A percentile compares a stretch with the other conserved stretches of the same genome.
These are phyloP conservation scores for Epichloe gansuensis DNA, from an alignment of 2,329 filamentous ascomycete genomes.

Conservation along the genomic window DNA sequence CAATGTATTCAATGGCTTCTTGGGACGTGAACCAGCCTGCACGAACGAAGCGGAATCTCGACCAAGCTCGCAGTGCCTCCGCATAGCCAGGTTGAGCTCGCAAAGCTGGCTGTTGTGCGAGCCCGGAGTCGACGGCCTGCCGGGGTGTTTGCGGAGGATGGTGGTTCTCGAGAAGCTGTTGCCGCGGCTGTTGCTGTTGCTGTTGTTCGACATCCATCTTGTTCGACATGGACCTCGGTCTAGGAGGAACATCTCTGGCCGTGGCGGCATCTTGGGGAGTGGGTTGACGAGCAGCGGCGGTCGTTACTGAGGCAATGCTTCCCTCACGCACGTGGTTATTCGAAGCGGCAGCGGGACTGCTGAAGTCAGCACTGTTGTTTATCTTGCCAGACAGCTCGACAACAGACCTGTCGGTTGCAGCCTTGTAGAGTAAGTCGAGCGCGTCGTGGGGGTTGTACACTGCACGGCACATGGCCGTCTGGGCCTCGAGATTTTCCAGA, in stretches of 20 bases:
- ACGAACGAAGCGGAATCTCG: constrained; percentile 83
- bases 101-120: constrained; percentile 30
- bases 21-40: constrained; percentile 92
- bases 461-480: constrained; percentile 52
- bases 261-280: constrained; percentile 5
- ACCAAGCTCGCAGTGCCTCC: constrained; percentile 77
- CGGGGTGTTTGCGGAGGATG: background rate
- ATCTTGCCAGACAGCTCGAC: constrained; percentile 11
- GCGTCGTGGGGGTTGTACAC: constrained; percentile 90
- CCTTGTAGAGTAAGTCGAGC: constrained; percentile 81
- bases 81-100: constrained; percentile 42
- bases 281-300: constrained; percentile 9
- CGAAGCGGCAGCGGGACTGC: constrained; percentile 13
- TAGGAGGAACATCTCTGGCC: constrained; percentile 3
- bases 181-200: background rate
- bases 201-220: constrained; percentile 7
- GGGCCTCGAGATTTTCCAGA: constrained; percentile 51
- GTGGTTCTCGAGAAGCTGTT: background rate
- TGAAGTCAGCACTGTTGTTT: constrained; percentile 6
- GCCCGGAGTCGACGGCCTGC: constrained; percentile 32
- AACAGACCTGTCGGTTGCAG: constrained; percentile 51
- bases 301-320: constrained; percentile 15
- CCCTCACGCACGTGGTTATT: constrained; percentile 19
- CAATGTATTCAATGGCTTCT: constrained; percentile 86
- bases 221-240: constrained; percentile 7